A percentile compares a stretch with the other conserved stretches of the same genome.
Conservation (phyloP, 1,284 basidiomycete species). For the Apiotrichum mycotoxinovorans region DNA sequence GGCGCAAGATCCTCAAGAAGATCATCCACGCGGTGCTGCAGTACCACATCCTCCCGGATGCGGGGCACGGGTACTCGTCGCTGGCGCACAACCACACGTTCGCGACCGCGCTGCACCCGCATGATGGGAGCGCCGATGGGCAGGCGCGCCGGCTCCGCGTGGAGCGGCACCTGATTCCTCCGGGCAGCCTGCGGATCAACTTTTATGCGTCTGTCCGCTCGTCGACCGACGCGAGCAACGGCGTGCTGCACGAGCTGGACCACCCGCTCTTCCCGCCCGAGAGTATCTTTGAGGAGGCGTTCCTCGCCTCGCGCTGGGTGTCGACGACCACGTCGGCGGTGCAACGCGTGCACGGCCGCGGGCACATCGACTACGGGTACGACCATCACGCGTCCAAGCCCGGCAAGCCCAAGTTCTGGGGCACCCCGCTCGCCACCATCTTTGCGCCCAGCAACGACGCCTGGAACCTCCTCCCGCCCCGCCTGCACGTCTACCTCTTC, state of each 20-base stretch:
- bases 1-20: slow-evolving; percentile 53
- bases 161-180: slow-evolving; percentile 51
- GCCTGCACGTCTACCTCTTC: slow-evolving; percentile 63
- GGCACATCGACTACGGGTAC: slow-evolving; percentile 53
- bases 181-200: slow-evolving; percentile 55
- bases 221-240: slow-evolving; percentile 59
- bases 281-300: slow-evolving; percentile 60
- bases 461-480: slow-evolving; percentile 59
- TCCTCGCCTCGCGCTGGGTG: slow-evolving; percentile 57
- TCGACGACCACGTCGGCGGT: slow-evolving; percentile 61
- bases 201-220: slow-evolving; percentile 54
- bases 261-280: slow-evolving; percentile 63
- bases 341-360: slow-evolving; percentile 57
- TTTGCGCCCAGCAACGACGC: slow-evolving; percentile 66
- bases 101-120: slow-evolving; percentile 58
- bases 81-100: slow-evolving; percentile 62
- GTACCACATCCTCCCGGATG: slow-evolving; percentile 62
- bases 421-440: slow-evolving; percentile 58
- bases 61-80: slow-evolving; percentile 48
- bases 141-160: slow-evolving; percentile 59
- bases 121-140: slow-evolving; percentile 57
- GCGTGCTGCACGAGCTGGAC: slow-evolving; percentile 62
- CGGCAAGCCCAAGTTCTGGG: slow-evolving; percentile 51
- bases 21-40: slow-evolving; percentile 59
- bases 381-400: slow-evolving; percentile 47